Evolutionary conservation across 1,284 basidiomycete genomes (phyloP), one percentile per base, ranked within the genome.

Genomic region (Ceratobasidium sp.): DNA sequence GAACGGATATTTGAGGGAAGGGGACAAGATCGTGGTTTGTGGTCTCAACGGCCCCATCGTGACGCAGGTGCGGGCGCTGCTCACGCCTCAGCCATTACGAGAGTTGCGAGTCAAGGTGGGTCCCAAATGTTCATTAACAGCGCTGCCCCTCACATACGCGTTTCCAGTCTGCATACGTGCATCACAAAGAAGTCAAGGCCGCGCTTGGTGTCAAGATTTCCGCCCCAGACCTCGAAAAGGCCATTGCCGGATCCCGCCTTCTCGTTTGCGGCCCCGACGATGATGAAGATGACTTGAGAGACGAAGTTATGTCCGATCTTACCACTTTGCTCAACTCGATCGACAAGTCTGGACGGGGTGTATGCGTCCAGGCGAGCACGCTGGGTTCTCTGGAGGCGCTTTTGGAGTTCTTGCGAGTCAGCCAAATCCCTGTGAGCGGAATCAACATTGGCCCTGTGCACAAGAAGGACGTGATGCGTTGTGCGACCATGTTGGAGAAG

Each of bases 401-500:
- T 74, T 86, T 99, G 70, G 96, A 98, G 77, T 99, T 99, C 89
- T 84, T 99, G 78, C 92, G 93, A 80, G 83, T 85, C 73, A 96
- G 93, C 86, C 97, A 99, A 84, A 99, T 99, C 77, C 97, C 97
- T 2, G 95, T 98, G 1, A 94, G 92, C 48, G 95, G 94, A 53
- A 97, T 99, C 83, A 98, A 97, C 81, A 98, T 99, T 74, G 97
- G 97, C 9, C 96, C 97, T 16, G 94, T 99, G 12, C 94, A 96
- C 84, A 97, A 96, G 85, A 94, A 89, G 80, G 95, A 98, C 78
- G 87, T 99, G 73, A 95, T 97, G 89, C 92, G 95, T 72, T 85
- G 92, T 48, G 90, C 92, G 33, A 93, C 92, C 11, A 98, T 99
- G 95, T 83, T 99, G 77, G 96, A 99, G 82, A 95, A 92, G 79